These are phyloP conservation scores for Suillus variegatus DNA, from an alignment of 768 basidiomycete genomes.

Conservation along the genomic window DNA sequence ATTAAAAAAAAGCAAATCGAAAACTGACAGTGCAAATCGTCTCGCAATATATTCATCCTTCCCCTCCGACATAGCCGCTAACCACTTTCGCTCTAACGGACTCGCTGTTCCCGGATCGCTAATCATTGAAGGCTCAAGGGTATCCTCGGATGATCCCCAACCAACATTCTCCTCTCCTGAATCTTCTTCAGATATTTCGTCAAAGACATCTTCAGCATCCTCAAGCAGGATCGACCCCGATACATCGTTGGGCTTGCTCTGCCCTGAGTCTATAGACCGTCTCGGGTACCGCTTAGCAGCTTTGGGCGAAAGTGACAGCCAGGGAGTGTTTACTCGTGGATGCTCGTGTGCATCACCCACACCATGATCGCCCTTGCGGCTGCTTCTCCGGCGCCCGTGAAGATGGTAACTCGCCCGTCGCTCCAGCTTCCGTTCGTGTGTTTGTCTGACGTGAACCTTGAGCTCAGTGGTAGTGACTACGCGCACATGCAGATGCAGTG, in stretches of 20 bases:
- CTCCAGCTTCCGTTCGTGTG: slow-evolving; percentile 39
- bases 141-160: slow-evolving; percentile 52
- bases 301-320: slow-evolving; percentile 59
- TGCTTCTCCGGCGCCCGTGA: slow-evolving; percentile 25
- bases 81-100: slow-evolving; percentile 76
- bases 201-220: slow-evolving; percentile 33
- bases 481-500: slow-evolving; percentile 83
- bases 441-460: slow-evolving; percentile 65
- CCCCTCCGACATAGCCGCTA: slow-evolving; percentile 87
- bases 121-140: slow-evolving; percentile 65
- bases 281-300: slow-evolving; percentile 48
- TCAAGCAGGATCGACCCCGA: slow-evolving; percentile 31
- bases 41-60: slow-evolving; percentile 69
- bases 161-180: slow-evolving; percentile 49
- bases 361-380: slow-evolving; percentile 20
- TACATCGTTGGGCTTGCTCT: slow-evolving; percentile 41
- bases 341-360: slow-evolving; percentile 7
- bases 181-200: slow-evolving; percentile 37
- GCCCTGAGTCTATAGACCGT: slow-evolving; percentile 48
- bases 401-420: slow-evolving; percentile 18
- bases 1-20: slow-evolving; percentile 5
- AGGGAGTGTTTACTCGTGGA: slow-evolving; percentile 34
- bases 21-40: slow-evolving; percentile 75
- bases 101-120: slow-evolving; percentile 82
- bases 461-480: slow-evolving; percentile 77